phyloP scores from a whole-genome alignment of 805 yeast species.

The Naumovozyma baii region DNA sequence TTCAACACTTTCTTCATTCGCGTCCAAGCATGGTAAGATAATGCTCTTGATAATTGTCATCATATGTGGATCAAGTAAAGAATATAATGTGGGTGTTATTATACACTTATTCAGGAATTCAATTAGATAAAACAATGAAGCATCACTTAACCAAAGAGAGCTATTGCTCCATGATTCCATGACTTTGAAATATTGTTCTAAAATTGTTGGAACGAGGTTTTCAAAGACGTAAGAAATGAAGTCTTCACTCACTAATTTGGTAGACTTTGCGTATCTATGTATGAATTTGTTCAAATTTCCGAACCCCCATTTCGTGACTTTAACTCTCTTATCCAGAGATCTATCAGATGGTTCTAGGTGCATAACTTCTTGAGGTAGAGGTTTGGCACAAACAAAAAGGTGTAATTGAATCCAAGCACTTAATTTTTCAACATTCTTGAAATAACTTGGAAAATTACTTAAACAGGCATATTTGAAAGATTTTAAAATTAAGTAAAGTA shows the following conservation, averaged over 20 bases:
- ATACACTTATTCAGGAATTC: constrained; percentile 57
- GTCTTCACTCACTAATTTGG: constrained; percentile 33
- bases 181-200: constrained; percentile 49
- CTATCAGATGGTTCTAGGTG: constrained; percentile 42
- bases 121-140: constrained; percentile 56
- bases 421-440: constrained; percentile 31
- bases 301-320: constrained; percentile 81
- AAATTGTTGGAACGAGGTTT: constrained; percentile 60
- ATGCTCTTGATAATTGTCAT: constrained; percentile 58
- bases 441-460: constrained; percentile 48
- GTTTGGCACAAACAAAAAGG: constrained; percentile 46
- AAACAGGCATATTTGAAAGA: constrained; percentile 54
- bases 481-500: constrained; percentile 56
- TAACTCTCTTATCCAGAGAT: constrained; percentile 43
- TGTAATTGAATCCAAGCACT: constrained; percentile 61
- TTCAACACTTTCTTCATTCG: constrained; percentile 55
- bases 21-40: constrained; percentile 67
- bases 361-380: constrained; percentile 43
- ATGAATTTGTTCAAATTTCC: constrained; percentile 67
- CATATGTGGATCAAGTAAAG: constrained; percentile 51
- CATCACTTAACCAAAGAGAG: constrained; percentile 52
- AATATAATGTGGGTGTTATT: constrained; percentile 49
- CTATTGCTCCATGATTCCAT: constrained; percentile 33
- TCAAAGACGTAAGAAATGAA: constrained; percentile 47
- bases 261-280: constrained; percentile 48